A percentile compares a stretch with the other conserved stretches of the same genome.
These are phyloP conservation scores for Argentina anserina DNA, from an alignment of 306 rosid species.

Conservation along the genomic window DNA sequence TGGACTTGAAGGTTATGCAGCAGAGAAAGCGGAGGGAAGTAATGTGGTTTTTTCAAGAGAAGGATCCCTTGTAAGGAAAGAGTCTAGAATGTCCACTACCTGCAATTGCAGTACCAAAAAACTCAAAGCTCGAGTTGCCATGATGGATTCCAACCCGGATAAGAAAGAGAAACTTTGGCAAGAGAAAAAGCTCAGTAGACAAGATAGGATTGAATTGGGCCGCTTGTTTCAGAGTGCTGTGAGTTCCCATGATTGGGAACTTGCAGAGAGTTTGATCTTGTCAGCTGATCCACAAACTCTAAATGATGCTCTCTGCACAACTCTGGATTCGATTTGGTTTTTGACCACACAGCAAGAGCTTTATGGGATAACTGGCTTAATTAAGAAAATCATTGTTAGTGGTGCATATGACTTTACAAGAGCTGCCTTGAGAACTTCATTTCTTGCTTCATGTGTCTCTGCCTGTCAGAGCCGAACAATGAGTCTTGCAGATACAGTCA, in stretches of 20 bases:
- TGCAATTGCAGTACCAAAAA: constrained; percentile 47
- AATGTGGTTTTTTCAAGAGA: constrained; percentile 52
- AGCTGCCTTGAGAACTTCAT: constrained; percentile 80
- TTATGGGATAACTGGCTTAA: constrained; percentile 52
- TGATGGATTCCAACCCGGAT: constrained; percentile 35
- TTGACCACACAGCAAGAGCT: constrained; percentile 66
- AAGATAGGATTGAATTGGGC: constrained; percentile 73
- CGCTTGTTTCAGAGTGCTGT: constrained; percentile 73
- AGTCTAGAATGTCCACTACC: constrained; percentile 31
- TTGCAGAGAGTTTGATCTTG: constrained; percentile 67
- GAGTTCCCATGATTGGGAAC: constrained; percentile 77
- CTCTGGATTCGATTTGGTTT: constrained; percentile 88
- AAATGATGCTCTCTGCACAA: constrained; percentile 76
- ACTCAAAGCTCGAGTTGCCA: constrained; percentile 41
- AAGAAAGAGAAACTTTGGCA: constrained; percentile 39
- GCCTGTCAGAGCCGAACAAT: constrained; percentile 87
- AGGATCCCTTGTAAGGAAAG: constrained; percentile 46
- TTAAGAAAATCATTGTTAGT: constrained; percentile 55
- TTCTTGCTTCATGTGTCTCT: constrained; percentile 87
- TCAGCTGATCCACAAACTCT: constrained; percentile 74
- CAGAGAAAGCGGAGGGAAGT: constrained; percentile 58
- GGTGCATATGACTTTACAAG: constrained; percentile 86
- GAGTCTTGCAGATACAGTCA: constrained; percentile 78
- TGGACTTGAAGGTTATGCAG: constrained; percentile 38
- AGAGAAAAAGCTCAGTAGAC: constrained; percentile 66